Evolutionary conservation across 257 asterid species (phyloP).

Genomic region (Misopates orontium): DNA sequence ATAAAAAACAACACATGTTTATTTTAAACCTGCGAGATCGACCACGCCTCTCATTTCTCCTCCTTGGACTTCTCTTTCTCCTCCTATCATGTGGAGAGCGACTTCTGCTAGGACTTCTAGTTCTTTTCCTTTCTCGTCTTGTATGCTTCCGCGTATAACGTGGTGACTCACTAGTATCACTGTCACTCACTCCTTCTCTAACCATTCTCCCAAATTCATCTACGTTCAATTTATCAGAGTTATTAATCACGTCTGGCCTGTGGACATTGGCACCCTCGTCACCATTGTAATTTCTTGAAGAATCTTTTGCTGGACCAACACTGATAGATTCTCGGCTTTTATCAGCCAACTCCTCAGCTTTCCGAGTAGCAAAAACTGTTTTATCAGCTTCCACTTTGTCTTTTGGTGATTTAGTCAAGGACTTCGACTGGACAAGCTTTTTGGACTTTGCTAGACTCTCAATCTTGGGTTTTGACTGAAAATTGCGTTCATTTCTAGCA

Average conservation of each 20-base stretch:
- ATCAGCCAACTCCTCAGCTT: constrained; percentile 34
- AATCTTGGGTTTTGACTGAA: constrained; percentile 27
- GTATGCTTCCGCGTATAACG: constrained; percentile 44
- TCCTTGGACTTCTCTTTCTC: constrained; percentile 72
- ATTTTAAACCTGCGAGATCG: constrained; percentile 75
- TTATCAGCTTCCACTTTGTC: constrained; percentile 33
- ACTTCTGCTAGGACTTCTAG: constrained; percentile 74
- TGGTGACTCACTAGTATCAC: constrained; percentile 69
- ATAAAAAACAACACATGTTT: background rate
- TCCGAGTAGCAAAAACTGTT: constrained; percentile 26
- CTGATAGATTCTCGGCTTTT: constrained; percentile 4
- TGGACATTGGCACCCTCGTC: constrained; percentile 31
- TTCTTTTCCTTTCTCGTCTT: constrained; percentile 60
- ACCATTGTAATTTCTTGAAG: constrained; percentile 25
- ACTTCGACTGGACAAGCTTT: constrained; percentile 23
- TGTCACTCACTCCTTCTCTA: constrained; percentile 76
- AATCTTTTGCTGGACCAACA: constrained; percentile 24
- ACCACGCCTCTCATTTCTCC: constrained; percentile 66
- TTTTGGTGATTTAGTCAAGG: constrained; percentile 32
- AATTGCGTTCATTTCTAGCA: constrained; percentile 27
- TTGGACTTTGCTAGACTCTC: constrained; percentile 26
- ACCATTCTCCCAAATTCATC: constrained; percentile 94
- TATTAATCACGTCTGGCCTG: constrained; percentile 36
- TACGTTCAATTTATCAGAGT: constrained; percentile 43
- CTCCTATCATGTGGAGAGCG: constrained; percentile 74